Base-by-base conservation (phyloP, 352 stramenopile genomes). In the Globisporangium abappressorium region DNA sequence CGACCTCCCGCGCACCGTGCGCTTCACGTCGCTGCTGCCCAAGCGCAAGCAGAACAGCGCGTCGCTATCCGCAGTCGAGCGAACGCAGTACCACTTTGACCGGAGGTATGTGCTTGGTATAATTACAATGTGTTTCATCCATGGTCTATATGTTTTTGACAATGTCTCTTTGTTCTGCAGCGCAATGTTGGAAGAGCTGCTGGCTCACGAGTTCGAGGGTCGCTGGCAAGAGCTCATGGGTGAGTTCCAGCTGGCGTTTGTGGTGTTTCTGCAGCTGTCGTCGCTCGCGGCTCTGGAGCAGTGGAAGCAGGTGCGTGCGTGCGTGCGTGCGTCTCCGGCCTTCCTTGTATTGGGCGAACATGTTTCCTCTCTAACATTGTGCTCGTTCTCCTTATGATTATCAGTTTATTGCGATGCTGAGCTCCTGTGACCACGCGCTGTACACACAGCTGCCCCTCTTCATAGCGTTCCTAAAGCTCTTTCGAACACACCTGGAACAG, bases 211-310 rank as follows among this genome's bases (percentile, higher is more conserved):
- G 24, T 89, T 84, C 67, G 57, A 57, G 12, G 73, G 70, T 0
- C 68, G 78, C 51, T 98, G 89, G 88, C 58, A 90, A 62, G 72
- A 92, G 47, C 78, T 99, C 34, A 51, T 98, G 15, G 96, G 91
- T 30, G 94, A 99, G 78, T 69, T 98, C 64, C 93, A 99, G 73
- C 71, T 99, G n/a, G 83, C 91, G 5, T 98, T 98, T 68, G 61
- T 98, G 14, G 60, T 98, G 4, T 98, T 98, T 76, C 69, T 99
- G 41, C 85, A 97, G 73, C 69, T 98, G n/a, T 95, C 94, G 53
- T 99, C 94, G 47, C 82, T 98, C 26, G 74, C 84, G 15, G 95
- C 94, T 3, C 77, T 99, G 46, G 84, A 98, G 74, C 91, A 98
- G 73, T 99, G 96, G 96, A 97, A 97, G 67, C 81, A 94, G 82